Evolutionary conservation across 306 rosid species (phyloP).

Genomic region (Quercus rubra): DNA sequence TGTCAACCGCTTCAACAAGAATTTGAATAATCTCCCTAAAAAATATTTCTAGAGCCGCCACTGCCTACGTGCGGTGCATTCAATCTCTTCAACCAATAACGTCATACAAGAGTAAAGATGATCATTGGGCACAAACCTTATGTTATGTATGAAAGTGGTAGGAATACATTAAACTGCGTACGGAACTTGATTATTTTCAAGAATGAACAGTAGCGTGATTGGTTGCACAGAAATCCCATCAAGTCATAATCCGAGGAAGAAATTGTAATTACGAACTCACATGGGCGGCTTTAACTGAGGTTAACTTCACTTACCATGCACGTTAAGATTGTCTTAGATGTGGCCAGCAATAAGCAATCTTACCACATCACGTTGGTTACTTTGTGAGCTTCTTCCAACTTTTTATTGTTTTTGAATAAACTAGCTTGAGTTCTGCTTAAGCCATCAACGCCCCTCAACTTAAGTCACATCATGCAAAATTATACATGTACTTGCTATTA

Average conservation of each 20-base stretch:
- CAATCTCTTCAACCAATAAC: too few species aligned
- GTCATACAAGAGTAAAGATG: too few species aligned
- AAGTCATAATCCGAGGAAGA: constrained; percentile 1
- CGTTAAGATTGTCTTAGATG: constrained; percentile 51
- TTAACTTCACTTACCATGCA: constrained; percentile 66
- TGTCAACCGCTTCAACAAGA: too few species aligned
- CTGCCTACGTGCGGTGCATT: too few species aligned
- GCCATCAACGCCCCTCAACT: constrained; percentile 6
- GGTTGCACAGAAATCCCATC: neutral
- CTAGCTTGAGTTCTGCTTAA: neutral
- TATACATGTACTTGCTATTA: neutral
- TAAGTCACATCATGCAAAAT: constrained; percentile 1
- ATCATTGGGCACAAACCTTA: too few species aligned
- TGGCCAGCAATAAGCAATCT: constrained; percentile 47
- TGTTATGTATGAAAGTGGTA: too few species aligned
- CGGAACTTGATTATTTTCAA: too few species aligned
- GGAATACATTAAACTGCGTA: too few species aligned
- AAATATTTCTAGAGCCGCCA: too few species aligned
- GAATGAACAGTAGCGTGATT: neutral
- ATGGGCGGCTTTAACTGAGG: constrained; percentile 15
- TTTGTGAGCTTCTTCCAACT: neutral
- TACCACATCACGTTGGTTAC: constrained; percentile 27
- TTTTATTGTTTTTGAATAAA: neutral
- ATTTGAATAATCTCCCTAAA: too few species aligned
- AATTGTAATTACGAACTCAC: neutral